Percentiles rank a stretch among this genome's conserved stretches.
Conservation (phyloP, 192 early-diverging fungal species). For the Coemansia sp. region DNA sequence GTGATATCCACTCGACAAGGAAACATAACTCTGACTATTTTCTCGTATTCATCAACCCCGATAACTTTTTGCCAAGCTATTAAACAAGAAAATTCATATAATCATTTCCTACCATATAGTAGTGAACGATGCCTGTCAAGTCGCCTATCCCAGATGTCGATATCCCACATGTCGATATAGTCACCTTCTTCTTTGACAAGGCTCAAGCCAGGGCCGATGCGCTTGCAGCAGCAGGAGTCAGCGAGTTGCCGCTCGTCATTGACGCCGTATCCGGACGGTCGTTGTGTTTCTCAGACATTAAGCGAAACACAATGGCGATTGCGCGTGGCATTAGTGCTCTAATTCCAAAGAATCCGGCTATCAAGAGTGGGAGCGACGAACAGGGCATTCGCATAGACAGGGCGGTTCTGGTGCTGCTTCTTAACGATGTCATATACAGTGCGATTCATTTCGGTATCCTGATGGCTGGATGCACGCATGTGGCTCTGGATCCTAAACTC, state of each 20-base stretch:
- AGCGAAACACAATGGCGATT: conserved; percentile 14
- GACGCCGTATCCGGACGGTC: conserved; percentile 10
- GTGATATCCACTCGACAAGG: too few relatives aligned
- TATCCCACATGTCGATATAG: conserved; percentile 29
- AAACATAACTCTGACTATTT: neutral
- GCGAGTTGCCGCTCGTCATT: conserved; percentile 17
- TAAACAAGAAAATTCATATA: neutral
- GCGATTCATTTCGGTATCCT: conserved; percentile 31
- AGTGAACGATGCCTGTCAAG: conserved; percentile 25
- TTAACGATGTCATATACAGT: conserved; percentile 15
- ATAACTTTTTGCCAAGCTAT: neutral
- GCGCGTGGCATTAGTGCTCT: conserved; percentile 10
- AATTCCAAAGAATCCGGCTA: neutral
- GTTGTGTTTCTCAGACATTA: conserved; percentile 27
- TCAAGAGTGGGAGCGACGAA: neutral
- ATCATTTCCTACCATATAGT: neutral
- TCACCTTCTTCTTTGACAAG: conserved; percentile 30
- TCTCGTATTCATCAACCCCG: neutral
- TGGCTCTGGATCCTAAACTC: conserved; percentile 15
- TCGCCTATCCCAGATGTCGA: conserved; percentile 31
- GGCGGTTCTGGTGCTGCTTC: conserved; percentile 19
- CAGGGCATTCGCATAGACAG: neutral
- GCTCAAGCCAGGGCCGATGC: conserved; percentile 18
- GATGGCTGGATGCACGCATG: conserved; percentile 35
- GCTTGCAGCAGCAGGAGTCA: neutral